Conservation (phyloP, 176 grass and related monocot genomes). For the Poa annua region DNA sequence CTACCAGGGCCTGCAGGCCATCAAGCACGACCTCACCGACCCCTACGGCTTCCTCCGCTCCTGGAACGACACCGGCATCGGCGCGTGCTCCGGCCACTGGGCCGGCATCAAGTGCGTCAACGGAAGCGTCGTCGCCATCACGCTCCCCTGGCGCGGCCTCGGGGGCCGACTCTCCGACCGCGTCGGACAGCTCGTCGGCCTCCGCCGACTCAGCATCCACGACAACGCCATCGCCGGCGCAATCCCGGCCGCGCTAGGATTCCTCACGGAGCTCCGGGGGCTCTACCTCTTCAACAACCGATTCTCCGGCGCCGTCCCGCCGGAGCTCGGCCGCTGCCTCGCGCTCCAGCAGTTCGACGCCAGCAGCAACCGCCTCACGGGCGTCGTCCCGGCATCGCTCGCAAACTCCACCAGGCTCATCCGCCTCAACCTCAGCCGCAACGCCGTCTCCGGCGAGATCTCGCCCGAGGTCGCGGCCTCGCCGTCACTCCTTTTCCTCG, state of each 20-base stretch:
- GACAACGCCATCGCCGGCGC: constrained; percentile 59
- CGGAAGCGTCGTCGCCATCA: constrained; percentile 68
- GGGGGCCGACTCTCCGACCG: constrained; percentile 54
- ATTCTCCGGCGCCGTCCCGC: constrained; percentile 59
- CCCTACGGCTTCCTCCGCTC: constrained; percentile 46
- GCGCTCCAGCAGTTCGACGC: constrained; percentile 57
- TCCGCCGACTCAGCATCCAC: constrained; percentile 67
- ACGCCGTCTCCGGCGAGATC: constrained; percentile 48
- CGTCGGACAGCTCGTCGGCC: constrained; percentile 54
- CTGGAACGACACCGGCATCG: constrained; percentile 77
- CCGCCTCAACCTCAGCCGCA: constrained; percentile 65
- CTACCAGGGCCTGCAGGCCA: constrained; percentile 68
- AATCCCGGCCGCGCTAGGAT: constrained; percentile 48
- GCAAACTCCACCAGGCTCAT: constrained; percentile 56
- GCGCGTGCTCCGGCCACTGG: constrained; percentile 63
- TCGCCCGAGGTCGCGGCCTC: constrained; percentile 26
- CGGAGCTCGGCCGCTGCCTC: constrained; percentile 53
- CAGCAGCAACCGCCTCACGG: constrained; percentile 54
- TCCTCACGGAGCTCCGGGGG: constrained; percentile 55
- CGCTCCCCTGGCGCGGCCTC: constrained; percentile 66
- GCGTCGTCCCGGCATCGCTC: constrained; percentile 49
- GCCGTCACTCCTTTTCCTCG: constrained; percentile 46
- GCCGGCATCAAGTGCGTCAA: constrained; percentile 68
- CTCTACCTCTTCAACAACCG: constrained; percentile 77
- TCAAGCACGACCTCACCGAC: constrained; percentile 63